A percentile compares a stretch with the other conserved stretches of the same genome.
These are phyloP conservation scores for Cichorium intybus DNA, from an alignment of 140 eudicot species.

Conservation along the genomic window DNA sequence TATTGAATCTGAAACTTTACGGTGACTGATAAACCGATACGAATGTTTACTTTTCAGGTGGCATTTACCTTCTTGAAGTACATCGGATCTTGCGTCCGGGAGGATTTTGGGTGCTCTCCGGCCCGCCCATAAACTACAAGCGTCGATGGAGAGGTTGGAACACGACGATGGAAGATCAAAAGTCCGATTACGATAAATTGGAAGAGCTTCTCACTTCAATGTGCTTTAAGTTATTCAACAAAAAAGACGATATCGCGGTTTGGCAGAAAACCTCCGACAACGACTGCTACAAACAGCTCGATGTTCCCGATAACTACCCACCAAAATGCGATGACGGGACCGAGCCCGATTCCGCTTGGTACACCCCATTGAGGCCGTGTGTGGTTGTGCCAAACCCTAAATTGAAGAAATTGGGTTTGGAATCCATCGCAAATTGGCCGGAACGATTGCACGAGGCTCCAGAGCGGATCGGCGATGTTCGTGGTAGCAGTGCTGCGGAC, in stretches of 20 bases:
- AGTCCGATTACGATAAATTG: conserved; percentile 68
- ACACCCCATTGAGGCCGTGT: conserved; percentile 89
- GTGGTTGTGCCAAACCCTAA: conserved; percentile 63
- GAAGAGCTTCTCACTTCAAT: conserved; percentile 68
- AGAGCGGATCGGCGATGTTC: conserved; percentile 61
- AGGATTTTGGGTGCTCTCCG: conserved; percentile 97
- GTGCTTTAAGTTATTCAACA: conserved; percentile 79
- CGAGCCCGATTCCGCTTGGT: conserved; percentile 97
- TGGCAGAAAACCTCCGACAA: conserved; percentile 77
- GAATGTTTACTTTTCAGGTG: conserved; percentile 47
- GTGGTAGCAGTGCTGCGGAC: conserved; percentile 69
- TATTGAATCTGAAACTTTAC: background rate
- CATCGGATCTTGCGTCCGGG: conserved; percentile 92
- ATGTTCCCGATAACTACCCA: conserved; percentile 70
- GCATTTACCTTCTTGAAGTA: conserved; percentile 85
- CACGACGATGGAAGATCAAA: conserved; percentile 74
- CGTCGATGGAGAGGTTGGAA: conserved; percentile 93
- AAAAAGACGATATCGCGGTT: conserved; percentile 79
- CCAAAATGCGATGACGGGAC: conserved; percentile 86
- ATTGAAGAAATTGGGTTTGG: conserved; percentile 42
- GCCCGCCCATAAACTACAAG: conserved; percentile 85
- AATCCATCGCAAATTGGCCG: conserved; percentile 75
- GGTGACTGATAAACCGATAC: background rate
- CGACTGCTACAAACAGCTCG: conserved; percentile 76
- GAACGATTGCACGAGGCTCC: conserved; percentile 62